These are phyloP conservation scores for Fusarium luffae DNA, from an alignment of 2,329 filamentous ascomycete genomes.

Conservation along the genomic window DNA sequence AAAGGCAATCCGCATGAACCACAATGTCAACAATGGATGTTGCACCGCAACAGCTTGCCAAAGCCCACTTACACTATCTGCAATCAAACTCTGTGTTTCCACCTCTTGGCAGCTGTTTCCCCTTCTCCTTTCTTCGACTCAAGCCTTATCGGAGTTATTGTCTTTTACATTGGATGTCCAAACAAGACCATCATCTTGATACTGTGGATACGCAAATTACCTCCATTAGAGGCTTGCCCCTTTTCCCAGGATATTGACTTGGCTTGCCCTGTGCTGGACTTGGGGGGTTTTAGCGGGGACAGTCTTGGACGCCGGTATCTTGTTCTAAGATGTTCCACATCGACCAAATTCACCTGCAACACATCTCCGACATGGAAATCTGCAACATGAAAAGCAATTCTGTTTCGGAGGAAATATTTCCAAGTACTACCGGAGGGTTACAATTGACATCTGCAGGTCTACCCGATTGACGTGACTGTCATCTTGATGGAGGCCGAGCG, in stretches of 20 bases:
- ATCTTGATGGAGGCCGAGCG: background rate
- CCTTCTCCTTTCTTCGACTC: constrained; percentile 16
- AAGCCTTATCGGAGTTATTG: constrained; percentile 9
- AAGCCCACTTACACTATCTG: constrained; percentile 23
- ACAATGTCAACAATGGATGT: constrained; percentile 2
- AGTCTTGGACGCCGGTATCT: constrained; percentile 8
- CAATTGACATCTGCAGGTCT: constrained; percentile 2
- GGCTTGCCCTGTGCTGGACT: constrained; percentile 30
- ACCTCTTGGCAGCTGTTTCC: constrained; percentile 11
- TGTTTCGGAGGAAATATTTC: background rate
- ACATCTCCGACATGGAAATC: constrained; percentile 1
- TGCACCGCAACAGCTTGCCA: constrained; percentile 20
- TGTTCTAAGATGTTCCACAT: constrained; percentile 5
- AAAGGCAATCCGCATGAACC: background rate
- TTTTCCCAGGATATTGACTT: constrained; percentile 38
- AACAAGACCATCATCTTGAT: constrained; percentile 41
- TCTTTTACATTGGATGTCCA: constrained; percentile 18
- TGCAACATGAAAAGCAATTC: constrained; percentile 2
- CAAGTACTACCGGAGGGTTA: background rate
- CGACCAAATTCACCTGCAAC: constrained; percentile 13
- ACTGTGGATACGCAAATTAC: constrained; percentile 45
- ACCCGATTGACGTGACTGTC: background rate
- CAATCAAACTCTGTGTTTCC: constrained; percentile 31
- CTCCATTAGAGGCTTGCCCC: constrained; percentile 38
- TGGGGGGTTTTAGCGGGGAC: constrained; percentile 34